phyloP scores from a whole-genome alignment of 208 protist species.

The Trypanosoma mega region DNA sequence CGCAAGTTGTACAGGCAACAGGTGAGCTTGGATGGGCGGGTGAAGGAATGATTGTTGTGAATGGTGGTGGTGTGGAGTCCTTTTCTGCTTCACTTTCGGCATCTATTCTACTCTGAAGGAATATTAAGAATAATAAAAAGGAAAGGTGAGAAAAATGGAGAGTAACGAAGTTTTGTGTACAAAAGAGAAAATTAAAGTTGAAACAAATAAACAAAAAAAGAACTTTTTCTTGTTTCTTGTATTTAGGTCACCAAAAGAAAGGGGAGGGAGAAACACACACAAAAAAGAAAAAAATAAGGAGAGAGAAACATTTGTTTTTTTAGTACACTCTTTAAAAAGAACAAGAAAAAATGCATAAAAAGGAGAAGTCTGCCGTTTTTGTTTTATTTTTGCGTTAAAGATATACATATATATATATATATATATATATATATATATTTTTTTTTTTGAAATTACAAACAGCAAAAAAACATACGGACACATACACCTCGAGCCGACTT shows the following conservation, averaged over 20 bases:
- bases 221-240: not conserved
- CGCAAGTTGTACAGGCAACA: conserved; percentile 44
- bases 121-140: not conserved
- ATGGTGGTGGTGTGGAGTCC: conserved; percentile 38
- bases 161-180: not conserved
- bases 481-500: too few relatives aligned
- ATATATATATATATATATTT: not conserved
- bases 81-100: conserved; percentile 71
- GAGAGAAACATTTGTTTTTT: too few relatives aligned
- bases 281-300: too few relatives aligned
- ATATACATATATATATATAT: not conserved
- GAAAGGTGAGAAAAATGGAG: not conserved
- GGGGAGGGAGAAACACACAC: too few relatives aligned
- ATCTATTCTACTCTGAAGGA: conserved; percentile 38
- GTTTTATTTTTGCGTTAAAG: conserved; percentile 3
- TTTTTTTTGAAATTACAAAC: not conserved
- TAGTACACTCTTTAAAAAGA: too few relatives aligned
- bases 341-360: not conserved
- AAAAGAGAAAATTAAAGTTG: not conserved
- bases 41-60: conserved; percentile 45
- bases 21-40: conserved; percentile 68
- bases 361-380: not conserved
- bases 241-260: not conserved
- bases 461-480: too few relatives aligned
- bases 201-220: not conserved